Base-by-base conservation (phyloP, 106 monocot genomes). In the Dendrobium nobile region DNA sequence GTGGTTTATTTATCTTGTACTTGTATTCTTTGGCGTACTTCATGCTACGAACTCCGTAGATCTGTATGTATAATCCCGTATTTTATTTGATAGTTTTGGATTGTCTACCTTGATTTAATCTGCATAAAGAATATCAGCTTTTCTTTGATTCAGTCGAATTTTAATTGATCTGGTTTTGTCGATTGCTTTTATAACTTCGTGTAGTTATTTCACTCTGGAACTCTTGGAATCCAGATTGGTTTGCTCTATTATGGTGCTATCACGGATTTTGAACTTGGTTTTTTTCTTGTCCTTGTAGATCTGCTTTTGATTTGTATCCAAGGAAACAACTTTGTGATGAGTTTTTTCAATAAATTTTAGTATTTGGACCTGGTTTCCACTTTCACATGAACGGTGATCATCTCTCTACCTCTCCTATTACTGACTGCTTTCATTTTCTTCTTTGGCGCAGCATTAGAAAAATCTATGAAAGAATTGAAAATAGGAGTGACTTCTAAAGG, bases 401-500 rank as follows among this genome's bases (percentile, higher is more conserved):
- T 51, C 51, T 51, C 13, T 15, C 51, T 51, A 2, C 13, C 51
- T 13, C 15, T 13, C 13, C 13, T 11, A 10, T n/a, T 20, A 75
- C 9, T 75, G 43, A 20, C 4, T 56, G 18, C 73, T 79, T 82
- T 82, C 73, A 78, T 65, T 79, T 77, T 67, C 44, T 47, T 1
- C 44, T 54, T 26, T 77, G 26, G 76, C 42, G 31, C 80, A 91
- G 91, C 55, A 24, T n/a, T 85, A 7, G 86, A 88, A 78, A 77
- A 78, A 42, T 79, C 80, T 13, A 67, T 80, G 67, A 82, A 86
- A 28, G 85, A 80, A 51, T 75, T 88, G 76, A 91, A 88, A 80
- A 72, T 86, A n/a, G 82, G 86, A 80, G 48, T 72, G 40, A 40
- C 77, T 41, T 24, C 77, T 2, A 85, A 84, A 67, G 47, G 20